A percentile compares a stretch with the other conserved stretches of the same genome.
These are phyloP conservation scores for Ophiostoma australiae DNA, from an alignment of 2,329 filamentous ascomycete species.

Conservation along the genomic window DNA sequence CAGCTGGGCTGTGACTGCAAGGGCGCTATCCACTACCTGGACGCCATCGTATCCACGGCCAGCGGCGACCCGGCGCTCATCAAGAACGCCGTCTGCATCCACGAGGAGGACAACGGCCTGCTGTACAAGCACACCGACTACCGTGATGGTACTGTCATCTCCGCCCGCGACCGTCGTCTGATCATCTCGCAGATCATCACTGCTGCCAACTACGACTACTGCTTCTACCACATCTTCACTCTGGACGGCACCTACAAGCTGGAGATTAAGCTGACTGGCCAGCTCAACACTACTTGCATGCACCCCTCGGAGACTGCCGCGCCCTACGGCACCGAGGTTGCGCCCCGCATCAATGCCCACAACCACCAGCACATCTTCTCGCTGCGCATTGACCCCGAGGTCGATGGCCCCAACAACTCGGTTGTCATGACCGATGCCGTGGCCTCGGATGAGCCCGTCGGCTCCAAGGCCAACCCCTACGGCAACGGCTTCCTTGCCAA, in stretches of 20 bases:
- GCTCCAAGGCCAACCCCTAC: slow-evolving; percentile 76
- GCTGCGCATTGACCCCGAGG: slow-evolving; percentile 76
- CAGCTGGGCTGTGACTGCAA: slow-evolving; percentile 80
- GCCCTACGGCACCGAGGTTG: slow-evolving; percentile 89
- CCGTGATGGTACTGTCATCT: slow-evolving; percentile 79
- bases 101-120: slow-evolving; percentile 88
- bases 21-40: slow-evolving; percentile 85
- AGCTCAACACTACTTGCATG: slow-evolving; percentile 86
- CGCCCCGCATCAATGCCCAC: slow-evolving; percentile 85
- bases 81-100: slow-evolving; percentile 92
- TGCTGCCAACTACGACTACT: slow-evolving; percentile 91
- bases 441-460: slow-evolving; percentile 66
- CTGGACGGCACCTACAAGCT: slow-evolving; percentile 89
- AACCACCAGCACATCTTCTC: slow-evolving; percentile 97
- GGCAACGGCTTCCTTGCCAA: slow-evolving; percentile 87
- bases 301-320: slow-evolving; percentile 72
- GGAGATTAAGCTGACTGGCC: slow-evolving; percentile 86
- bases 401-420: slow-evolving; percentile 73
- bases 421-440: slow-evolving; percentile 78
- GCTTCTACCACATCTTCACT: slow-evolving; percentile 34
- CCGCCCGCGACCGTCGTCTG: slow-evolving; percentile 80
- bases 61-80: slow-evolving; percentile 71
- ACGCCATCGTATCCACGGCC: slow-evolving; percentile 76
- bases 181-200: slow-evolving; percentile 91
- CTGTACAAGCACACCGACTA: slow-evolving; percentile 95